Evolutionary conservation across 768 basidiomycete species (phyloP), one percentile per base, ranked within the genome.

Genomic region (Pleurotus ostreatus): DNA sequence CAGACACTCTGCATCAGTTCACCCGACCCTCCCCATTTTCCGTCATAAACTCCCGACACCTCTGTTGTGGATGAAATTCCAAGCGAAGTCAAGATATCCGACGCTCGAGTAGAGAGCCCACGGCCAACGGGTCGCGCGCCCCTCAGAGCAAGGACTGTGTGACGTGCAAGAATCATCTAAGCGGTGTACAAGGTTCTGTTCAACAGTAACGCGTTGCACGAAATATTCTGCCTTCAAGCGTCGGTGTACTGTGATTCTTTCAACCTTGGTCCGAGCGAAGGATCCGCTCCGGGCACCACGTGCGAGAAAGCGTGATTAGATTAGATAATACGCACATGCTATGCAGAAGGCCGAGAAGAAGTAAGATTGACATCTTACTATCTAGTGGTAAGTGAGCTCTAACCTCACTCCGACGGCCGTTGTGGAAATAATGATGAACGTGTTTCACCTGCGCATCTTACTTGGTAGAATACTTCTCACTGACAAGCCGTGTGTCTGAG

Each of bases 11-110:
- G 73, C 15, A 89, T 64, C 4, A 89, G 55, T 52, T 88, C 86
- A 2, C 92, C 92, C 16, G 81, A 78, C 18, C 92, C 92, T 56
- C 78, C 74, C 92, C 92, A 94, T 62, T 78, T 71, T 37, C 92
- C 92, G 64, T 94, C 87, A 64, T 90, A 94, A 15, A 94, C 88
- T 2, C 92, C 92, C 9, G 77, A 70, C 13, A 90, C 63, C 49
- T 87, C 85, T 11, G 74, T 72, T n/a, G 73, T 67, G 4, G 77
- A 74, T 5, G 77, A 75, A 55, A 93, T 82, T 61, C 83, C 85
- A 49, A 92, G 67, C 1, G 85, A 76, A 38, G 79, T 74, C 60
- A 94, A 78, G 54, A 94, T 73, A 45, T 71, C 70, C 5, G 91
- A 82, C 2, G 89, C 92, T 60, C 92, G 78, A 55, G 76, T 79